Conservation (phyloP, 116 monocot species). For the Dioscorea cayenensis region DNA sequence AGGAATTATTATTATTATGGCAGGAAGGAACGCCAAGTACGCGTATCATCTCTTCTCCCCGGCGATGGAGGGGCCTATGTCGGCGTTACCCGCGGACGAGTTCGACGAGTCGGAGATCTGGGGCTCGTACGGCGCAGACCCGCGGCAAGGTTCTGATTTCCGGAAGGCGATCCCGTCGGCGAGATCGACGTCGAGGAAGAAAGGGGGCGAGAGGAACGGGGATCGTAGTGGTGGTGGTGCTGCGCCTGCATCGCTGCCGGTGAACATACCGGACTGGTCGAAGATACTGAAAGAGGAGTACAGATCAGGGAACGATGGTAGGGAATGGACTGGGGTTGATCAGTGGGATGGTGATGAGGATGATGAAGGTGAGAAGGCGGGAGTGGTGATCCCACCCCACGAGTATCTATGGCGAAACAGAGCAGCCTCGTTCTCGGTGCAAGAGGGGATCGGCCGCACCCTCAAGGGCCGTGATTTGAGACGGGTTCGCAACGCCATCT, state of each 20-base stretch:
- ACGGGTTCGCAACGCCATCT: constrained; percentile 54
- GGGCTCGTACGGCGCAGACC: constrained; percentile 20
- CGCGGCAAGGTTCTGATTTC: neutral
- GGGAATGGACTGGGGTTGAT: neutral
- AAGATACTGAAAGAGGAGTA: constrained; percentile 28
- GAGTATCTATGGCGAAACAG: constrained; percentile 39
- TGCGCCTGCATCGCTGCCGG: constrained; percentile 26
- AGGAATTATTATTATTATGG: neutral
- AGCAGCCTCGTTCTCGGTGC: constrained; percentile 46
- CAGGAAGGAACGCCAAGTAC: constrained; percentile 7
- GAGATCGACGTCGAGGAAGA: constrained; percentile 6
- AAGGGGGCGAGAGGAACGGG: neutral
- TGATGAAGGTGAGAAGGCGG: constrained; percentile 8
- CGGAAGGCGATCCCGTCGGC: constrained; percentile 12
- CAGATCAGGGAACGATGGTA: constrained; percentile 1
- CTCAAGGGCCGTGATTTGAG: constrained; percentile 60
- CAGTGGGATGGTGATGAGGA: constrained; percentile 19
- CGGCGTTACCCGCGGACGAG: constrained; percentile 26
- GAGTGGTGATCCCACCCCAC: constrained; percentile 46
- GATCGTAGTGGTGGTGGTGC: neutral
- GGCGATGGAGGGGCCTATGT: constrained; percentile 1
- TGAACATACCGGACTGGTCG: constrained; percentile 61
- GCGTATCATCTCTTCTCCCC: constrained; percentile 7
- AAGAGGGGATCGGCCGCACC: constrained; percentile 48
- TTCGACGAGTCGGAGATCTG: constrained; percentile 78